Percentiles rank a stretch among this genome's conserved stretches.
These are phyloP conservation scores for Saururus chinensis DNA, from an alignment of 164 flowering plant species.

Conservation along the genomic window DNA sequence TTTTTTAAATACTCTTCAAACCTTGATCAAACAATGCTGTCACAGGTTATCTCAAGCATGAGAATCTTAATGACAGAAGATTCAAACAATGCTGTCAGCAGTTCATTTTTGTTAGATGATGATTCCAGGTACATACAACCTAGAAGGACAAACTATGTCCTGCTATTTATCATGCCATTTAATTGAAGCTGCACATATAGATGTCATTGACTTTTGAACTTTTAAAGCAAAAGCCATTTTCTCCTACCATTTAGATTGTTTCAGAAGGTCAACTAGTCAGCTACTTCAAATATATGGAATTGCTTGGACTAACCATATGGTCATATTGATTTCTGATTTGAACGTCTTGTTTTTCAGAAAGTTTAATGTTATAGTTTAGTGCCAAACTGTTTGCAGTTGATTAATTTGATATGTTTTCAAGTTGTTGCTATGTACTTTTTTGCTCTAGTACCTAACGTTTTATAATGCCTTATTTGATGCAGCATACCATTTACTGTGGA, in stretches of 20 bases:
- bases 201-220: no score
- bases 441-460: neutral
- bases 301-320: no score
- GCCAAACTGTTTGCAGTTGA: no score
- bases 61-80: conserved; percentile 91
- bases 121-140: conserved; percentile 63
- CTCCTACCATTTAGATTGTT: no score
- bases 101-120: conserved; percentile 83
- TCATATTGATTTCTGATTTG: no score
- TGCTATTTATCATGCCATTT: neutral
- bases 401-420: no score
- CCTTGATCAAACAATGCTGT: neutral
- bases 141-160: neutral
- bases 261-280: no score
- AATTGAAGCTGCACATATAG: neutral
- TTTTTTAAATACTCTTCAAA: neutral
- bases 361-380: no score
- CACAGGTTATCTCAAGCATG: conserved; percentile 87
- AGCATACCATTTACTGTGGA: conserved; percentile 97
- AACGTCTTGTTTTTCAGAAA: no score
- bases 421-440: no score
- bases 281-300: no score
- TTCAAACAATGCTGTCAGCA: conserved; percentile 78
- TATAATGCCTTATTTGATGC: conserved; percentile 13
- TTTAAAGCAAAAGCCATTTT: no score